Conservation (phyloP, 306 rosid genomes). For the Phaseolus lunatus region DNA sequence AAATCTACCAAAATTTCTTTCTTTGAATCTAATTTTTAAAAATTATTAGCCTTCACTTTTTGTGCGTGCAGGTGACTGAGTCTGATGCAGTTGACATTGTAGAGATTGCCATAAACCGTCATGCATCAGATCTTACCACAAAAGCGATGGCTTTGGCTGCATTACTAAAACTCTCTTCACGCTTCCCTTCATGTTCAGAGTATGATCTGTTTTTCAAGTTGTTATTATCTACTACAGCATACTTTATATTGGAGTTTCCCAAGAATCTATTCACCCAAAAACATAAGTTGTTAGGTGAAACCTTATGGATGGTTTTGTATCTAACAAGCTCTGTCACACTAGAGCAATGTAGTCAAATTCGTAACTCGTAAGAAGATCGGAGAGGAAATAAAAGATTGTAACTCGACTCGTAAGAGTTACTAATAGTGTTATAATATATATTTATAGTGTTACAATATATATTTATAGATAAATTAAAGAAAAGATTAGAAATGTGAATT, state of each 20-base stretch:
- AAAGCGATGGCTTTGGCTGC: conserved; percentile 93
- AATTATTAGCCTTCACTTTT: not conserved
- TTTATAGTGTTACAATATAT: no score
- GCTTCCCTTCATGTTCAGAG: conserved; percentile 97
- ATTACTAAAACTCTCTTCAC: conserved; percentile 91
- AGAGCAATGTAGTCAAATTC: no score
- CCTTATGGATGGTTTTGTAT: conserved; percentile 11
- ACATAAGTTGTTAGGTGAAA: conserved; percentile 8
- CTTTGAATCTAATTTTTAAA: not conserved
- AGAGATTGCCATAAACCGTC: conserved; percentile 78
- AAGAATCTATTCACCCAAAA: not conserved
- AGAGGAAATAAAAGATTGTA: no score
- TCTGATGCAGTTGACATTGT: conserved; percentile 81
- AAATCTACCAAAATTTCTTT: conserved; percentile 16
- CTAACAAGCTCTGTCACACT: not conserved
- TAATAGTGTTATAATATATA: no score
- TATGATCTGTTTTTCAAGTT: conserved; percentile 50
- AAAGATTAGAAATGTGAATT: no score
- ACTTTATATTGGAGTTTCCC: conserved; percentile 33
- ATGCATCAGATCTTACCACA: conserved; percentile 77
- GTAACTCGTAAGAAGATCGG: no score
- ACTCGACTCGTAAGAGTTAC: no score
- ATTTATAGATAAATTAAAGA: no score
- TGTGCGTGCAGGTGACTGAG: conserved; percentile 78
- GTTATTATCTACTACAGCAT: conserved; percentile 23